Base-by-base conservation (phyloP, 108 stramenopile genomes). In the Nitzschia sp. region DNA sequence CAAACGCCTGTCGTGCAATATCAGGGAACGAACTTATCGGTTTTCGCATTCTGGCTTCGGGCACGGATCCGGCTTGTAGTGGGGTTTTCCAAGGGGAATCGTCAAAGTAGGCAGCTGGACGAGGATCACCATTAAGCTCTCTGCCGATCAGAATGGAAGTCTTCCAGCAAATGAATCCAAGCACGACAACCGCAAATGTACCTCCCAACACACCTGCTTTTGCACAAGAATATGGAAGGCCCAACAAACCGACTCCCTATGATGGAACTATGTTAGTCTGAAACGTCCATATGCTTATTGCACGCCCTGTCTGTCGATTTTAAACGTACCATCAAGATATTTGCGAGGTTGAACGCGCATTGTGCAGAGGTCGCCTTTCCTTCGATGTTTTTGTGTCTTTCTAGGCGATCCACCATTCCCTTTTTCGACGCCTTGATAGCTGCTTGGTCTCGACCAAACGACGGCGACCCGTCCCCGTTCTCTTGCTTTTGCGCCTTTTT, bases 1-100 rank as follows among this genome's bases (percentile, higher is more conserved):
- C 90, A 78, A 91, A 88, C 23, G 87, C 78, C 47, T 78, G 82
- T 13, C 90, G 69, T n/a, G 90, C 90, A 70, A 91, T 86, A 30
- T 82, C 85, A 4, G 90, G 90, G 53, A 91, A 91, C 18, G 85
- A 79, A 42, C 64, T 72, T 9, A 87, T 83, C 4, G 83, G 87
- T 27, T 82, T 74, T 3, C 81, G 66, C 85, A 88, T 88, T 21
- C 90, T 74, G 17, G 73, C 81, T 33, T 59, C 56, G 25, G 81
- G 72, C 17, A 46, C 34, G 30, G 81, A 79, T 38, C 79, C 81
- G 25, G 74, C 75, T 30, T 54, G 64, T 18, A 80, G 19, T 5
- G 81, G 78, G 46, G 78, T 76, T 59, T 84, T 84, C 64, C 45
- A 83, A 0, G 75, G 71, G 18, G 76, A 68, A 45, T 82, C 82